Base-by-base conservation (phyloP, 129 eudicot genomes). In the Flaveria sonorensis region DNA sequence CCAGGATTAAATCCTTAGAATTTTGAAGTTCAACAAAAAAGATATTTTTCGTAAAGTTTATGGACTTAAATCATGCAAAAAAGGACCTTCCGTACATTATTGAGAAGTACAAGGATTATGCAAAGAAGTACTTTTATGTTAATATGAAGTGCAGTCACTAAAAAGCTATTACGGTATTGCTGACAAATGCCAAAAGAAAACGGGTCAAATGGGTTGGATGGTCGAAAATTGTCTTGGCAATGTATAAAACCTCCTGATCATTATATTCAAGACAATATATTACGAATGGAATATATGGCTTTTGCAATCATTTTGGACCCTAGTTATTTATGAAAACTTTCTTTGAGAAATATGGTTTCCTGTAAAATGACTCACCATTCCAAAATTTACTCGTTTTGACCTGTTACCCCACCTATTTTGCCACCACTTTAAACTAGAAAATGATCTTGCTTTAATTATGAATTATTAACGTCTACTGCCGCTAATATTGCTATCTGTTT, bases 231-330 rank as follows among this genome's bases (percentile, higher is more conserved):
- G 40, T 26, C 42, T 57, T 43, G 21, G 19, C 47, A 13, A 36
- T 30, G 65, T 10, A 18, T 72, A 72, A 21, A 36, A 12, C 50
- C 52, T 72, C 39, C 77, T 55, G 13, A 55, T 72, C 36, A 6
- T 24, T 23, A 1, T 30, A 19, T 53, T 72, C 7, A 12, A 43
- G 55, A 28, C 0, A 53, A 10, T 32, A 10, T 53, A 72, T 72
- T 6, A 39, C 3, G 19, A 46, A 19, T 43, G 57, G 7, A 40
- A 74, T 42, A 13, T 23, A 40, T 8, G 14, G 9, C 13, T 57
- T 63, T 42, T 21, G 45, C 11, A 21, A 65, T 46, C 13, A 19
- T 36, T 1, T n/a, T 36, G 23, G 43, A 32, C 39, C 15, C 48
- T 55, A 36, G 12, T 21, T 47, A 46, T 55, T 18, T 55, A 13